Percentiles rank a stretch among this genome's conserved stretches.
phyloP scores from a whole-genome alignment of 169 alveolate species.

The Plasmodium vinckei region DNA sequence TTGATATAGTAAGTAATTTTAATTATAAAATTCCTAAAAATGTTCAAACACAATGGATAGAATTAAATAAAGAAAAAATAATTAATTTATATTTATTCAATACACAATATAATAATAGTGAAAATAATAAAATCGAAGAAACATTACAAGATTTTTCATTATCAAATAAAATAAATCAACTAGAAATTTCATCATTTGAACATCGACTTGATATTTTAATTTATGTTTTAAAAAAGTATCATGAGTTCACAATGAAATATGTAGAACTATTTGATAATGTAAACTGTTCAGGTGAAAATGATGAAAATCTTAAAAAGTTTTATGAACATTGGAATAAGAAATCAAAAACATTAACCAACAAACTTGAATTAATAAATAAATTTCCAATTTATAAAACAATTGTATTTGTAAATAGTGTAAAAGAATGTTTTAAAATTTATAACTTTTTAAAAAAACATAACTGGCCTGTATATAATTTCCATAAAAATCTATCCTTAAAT shows the following conservation, averaged over 20 bases:
- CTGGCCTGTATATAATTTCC: constrained; percentile 85
- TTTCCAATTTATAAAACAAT: constrained; percentile 37
- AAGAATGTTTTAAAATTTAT: constrained; percentile 45
- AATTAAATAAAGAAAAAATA: constrained; percentile 57
- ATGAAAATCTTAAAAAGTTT: background rate
- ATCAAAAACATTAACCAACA: background rate
- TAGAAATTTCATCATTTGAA: constrained; percentile 55
- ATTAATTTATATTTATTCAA: constrained; percentile 22
- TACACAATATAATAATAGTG: background rate
- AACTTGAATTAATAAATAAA: constrained; percentile 14
- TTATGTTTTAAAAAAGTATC: constrained; percentile 53
- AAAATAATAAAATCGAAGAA: background rate
- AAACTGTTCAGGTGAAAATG: background rate
- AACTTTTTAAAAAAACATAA: constrained; percentile 70
- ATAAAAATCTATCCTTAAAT: constrained; percentile 80
- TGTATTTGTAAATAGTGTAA: constrained; percentile 53
- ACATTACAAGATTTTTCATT: constrained; percentile 40
- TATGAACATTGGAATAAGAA: background rate
- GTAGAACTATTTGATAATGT: background rate
- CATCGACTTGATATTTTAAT: constrained; percentile 55
- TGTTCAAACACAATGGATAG: constrained; percentile 66
- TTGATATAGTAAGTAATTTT: constrained; percentile 40
- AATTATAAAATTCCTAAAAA: constrained; percentile 60
- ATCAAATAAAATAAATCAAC: constrained; percentile 45
- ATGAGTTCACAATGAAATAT: constrained; percentile 7